Conservation (phyloP, 352 stramenopile genomes). For the Globisporangium okanoganense region DNA sequence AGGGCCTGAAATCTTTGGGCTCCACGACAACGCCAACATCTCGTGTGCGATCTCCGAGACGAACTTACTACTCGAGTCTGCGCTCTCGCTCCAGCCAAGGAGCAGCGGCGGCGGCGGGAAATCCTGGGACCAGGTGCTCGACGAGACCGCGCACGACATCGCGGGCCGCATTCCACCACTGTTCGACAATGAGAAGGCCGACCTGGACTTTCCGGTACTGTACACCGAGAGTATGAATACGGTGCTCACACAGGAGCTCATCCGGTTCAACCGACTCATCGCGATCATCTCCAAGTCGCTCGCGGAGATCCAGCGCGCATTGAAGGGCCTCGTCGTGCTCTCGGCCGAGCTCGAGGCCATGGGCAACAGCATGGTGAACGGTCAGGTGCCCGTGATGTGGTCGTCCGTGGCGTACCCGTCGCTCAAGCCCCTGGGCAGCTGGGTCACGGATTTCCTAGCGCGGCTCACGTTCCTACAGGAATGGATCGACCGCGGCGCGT, state of each 20-base stretch:
- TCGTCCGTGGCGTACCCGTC: constrained; percentile 86
- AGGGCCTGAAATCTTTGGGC: constrained; percentile 80
- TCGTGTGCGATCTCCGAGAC: constrained; percentile 88
- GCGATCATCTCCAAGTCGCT: constrained; percentile 75
- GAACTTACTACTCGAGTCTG: constrained; percentile 83
- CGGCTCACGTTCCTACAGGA: constrained; percentile 75
- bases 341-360: constrained; percentile 91
- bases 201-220: constrained; percentile 77
- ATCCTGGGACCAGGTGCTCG: constrained; percentile 87
- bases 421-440: constrained; percentile 90
- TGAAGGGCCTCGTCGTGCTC: constrained; percentile 93
- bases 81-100: constrained; percentile 88
- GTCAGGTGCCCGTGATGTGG: constrained; percentile 87
- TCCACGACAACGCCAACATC: constrained; percentile 88
- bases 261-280: constrained; percentile 89
- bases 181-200: constrained; percentile 91
- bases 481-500: constrained; percentile 74
- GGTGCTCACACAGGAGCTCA: constrained; percentile 87
- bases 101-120: constrained; percentile 76
- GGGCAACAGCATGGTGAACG: constrained; percentile 92
- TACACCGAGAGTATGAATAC: constrained; percentile 90
- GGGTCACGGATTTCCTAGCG: constrained; percentile 89
- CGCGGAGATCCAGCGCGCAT: constrained; percentile 86
- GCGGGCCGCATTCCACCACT: constrained; percentile 51
- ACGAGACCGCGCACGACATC: constrained; percentile 88